A percentile compares a stretch with the other conserved stretches of the same genome.
Conservation (phyloP, 2,329 filamentous ascomycete species). For the Apiospora arundinis region DNA sequence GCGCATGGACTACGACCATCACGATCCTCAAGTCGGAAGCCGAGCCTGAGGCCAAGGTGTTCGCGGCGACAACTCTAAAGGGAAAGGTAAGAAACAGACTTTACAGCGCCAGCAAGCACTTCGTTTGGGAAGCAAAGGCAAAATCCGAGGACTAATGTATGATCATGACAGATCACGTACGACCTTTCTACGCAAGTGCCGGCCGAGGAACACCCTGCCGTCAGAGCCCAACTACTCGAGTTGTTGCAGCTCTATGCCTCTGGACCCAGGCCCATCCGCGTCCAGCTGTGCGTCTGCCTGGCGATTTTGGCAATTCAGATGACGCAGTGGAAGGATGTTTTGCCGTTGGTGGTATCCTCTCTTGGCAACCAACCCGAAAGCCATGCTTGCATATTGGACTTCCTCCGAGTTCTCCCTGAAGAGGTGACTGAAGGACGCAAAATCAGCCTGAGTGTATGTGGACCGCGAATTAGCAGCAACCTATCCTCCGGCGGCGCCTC, state of each 20-base stretch:
- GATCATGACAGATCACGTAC: slow-evolving; percentile 81
- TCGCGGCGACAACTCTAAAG: slow-evolving; percentile 95
- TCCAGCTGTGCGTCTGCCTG: slow-evolving; percentile 93
- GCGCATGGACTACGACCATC: slow-evolving; percentile 90
- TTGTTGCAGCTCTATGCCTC: slow-evolving; percentile 82
- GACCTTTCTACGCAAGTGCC: slow-evolving; percentile 88
- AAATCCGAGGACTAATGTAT: neutral
- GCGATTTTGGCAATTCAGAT: slow-evolving; percentile 96
- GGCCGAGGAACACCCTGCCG: slow-evolving; percentile 71
- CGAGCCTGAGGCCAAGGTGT: slow-evolving; percentile 86
- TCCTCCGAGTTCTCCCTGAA: slow-evolving; percentile 94
- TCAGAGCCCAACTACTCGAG: slow-evolving; percentile 83
- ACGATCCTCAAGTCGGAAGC: slow-evolving; percentile 83
- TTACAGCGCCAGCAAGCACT: slow-evolving; percentile 1
- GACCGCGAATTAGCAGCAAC: slow-evolving; percentile 62
- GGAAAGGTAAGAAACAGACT: slow-evolving; percentile 77
- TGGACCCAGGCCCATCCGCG: slow-evolving; percentile 83
- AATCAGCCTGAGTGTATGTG: slow-evolving; percentile 98
- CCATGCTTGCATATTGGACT: slow-evolving; percentile 90
- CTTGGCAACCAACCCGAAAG: slow-evolving; percentile 79
- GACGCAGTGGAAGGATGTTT: slow-evolving; percentile 92
- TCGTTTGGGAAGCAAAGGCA: slow-evolving; percentile 30
- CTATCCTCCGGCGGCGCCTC: slow-evolving; percentile 35
- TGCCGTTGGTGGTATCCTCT: slow-evolving; percentile 79
- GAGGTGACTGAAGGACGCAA: slow-evolving; percentile 99